phyloP scores from a whole-genome alignment of 2,329 filamentous ascomycete genomes.

The Xylariaceae sp. region DNA sequence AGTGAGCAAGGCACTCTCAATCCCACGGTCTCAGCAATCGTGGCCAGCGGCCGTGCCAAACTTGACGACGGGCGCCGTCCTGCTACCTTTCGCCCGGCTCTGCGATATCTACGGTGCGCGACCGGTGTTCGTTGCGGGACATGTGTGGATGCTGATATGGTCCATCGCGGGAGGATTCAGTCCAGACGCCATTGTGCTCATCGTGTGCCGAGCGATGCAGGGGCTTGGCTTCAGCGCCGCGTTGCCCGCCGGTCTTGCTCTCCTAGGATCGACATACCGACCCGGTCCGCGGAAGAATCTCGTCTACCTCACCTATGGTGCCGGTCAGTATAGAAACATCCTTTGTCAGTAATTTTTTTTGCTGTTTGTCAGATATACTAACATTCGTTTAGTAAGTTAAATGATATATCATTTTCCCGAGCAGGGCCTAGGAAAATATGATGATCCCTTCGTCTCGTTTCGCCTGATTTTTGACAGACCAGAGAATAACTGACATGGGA shows the following conservation, averaged over 20 bases:
- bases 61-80: constrained; percentile 48
- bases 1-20: constrained; percentile 57
- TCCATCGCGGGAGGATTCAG: constrained; percentile 68
- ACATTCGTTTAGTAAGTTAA: too few species aligned
- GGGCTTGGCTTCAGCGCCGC: constrained; percentile 71
- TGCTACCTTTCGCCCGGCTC: constrained; percentile 61
- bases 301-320: constrained; percentile 55
- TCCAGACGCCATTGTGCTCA: constrained; percentile 63
- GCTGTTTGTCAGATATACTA: too few species aligned
- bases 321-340: too few species aligned
- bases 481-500: too few species aligned
- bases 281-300: constrained; percentile 67
- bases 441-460: too few species aligned
- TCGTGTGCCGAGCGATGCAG: constrained; percentile 69
- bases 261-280: constrained; percentile 61
- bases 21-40: constrained; percentile 56
- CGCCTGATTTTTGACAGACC: too few species aligned
- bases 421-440: too few species aligned
- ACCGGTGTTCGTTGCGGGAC: constrained; percentile 55
- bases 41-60: constrained; percentile 64
- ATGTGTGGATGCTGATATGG: constrained; percentile 65
- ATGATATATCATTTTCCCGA: too few species aligned
- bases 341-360: too few species aligned
- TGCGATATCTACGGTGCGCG: constrained; percentile 59
- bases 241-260: constrained; percentile 63